Base-by-base conservation (phyloP, 1,284 basidiomycete species). In the Apiotrichum siamense region DNA sequence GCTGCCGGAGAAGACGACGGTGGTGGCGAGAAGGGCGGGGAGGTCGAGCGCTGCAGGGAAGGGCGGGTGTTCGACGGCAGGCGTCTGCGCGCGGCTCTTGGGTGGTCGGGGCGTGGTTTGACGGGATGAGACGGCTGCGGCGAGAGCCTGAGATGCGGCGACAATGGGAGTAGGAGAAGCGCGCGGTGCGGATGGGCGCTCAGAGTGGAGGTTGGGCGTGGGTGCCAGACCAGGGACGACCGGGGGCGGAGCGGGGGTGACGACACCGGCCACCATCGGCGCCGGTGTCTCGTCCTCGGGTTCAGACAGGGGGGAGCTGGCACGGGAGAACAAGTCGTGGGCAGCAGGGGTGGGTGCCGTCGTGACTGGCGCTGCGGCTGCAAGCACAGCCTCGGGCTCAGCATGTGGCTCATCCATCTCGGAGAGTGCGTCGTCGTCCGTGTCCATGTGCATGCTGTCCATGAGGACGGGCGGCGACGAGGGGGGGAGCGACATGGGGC, bases 1-100 rank as follows among this genome's bases (percentile, higher is more conserved):
- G 4, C 60, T 64, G n/a, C 72, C 72, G 7, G 68, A 71, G 53
- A 76, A 76, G 4, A 75, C 74, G 15, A 76, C 62, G 4, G 71
- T 73, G 3, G 64, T 63, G n/a, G 71, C 70, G 13, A 75, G 62
- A 12, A 76, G 58, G 1, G 73, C 72, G 0, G 68, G 55, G 4
- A 73, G 51, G 56, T 75, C 74, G 25, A 73, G 48, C 15, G 52
- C 58, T 0, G 38, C 49, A 2, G 68, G 72, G 24, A 63, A 45
- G 6, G 61, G 62, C n/a, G 50, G 35, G n/a, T 42, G n/a, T 31
- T 49, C 47, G 21, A 37, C 40, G 7, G 31, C 36, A 1, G 52
- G 55, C 17, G 52, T 54, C 3, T 32, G 18, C 5, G 48, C 41
- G 32, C 55, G 52, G 11, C 40, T 41, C 45, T 50, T 53, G 12